A percentile compares a stretch with the other conserved stretches of the same genome.
Conservation (phyloP, 306 rosid species). For the Macrotyloma uniflorum region DNA sequence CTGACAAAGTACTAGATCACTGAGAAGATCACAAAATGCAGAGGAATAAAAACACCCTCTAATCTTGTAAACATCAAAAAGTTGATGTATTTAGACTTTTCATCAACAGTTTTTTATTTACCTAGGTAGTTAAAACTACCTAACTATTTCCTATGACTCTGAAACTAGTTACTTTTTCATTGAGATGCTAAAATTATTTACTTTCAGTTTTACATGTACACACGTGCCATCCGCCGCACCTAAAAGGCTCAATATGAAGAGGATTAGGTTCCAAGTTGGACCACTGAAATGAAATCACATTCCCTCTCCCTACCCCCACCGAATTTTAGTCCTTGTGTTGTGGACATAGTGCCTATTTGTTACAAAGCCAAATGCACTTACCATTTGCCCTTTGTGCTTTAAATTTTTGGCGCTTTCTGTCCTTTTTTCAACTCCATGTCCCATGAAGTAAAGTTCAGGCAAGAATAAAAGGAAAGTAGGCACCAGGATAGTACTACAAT, state of each 20-base stretch:
- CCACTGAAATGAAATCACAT: constrained; percentile 51
- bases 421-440: constrained; percentile 49
- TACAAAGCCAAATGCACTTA: constrained; percentile 46
- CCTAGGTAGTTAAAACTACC: constrained; percentile 29
- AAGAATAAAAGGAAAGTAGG: constrained; percentile 36
- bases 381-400: constrained; percentile 51
- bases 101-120: not conserved
- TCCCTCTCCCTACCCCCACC: constrained; percentile 44
- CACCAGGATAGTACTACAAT: constrained; percentile 38
- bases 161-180: constrained; percentile 14
- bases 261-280: constrained; percentile 47
- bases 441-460: constrained; percentile 38
- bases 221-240: constrained; percentile 45
- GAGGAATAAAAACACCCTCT: not conserved
- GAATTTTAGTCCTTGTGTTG: constrained; percentile 28
- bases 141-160: not conserved
- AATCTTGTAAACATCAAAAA: not conserved
- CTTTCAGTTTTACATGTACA: constrained; percentile 38
- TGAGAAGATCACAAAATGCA: not conserved
- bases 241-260: constrained; percentile 45
- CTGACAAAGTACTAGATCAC: not conserved
- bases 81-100: constrained; percentile 1
- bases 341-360: constrained; percentile 34
- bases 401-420: constrained; percentile 51
- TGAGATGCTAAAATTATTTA: constrained; percentile 38